Evolutionary conservation across 352 stramenopile genomes (phyloP), one percentile per base, ranked within the genome.

Genomic region (Discostella stelligera): DNA sequence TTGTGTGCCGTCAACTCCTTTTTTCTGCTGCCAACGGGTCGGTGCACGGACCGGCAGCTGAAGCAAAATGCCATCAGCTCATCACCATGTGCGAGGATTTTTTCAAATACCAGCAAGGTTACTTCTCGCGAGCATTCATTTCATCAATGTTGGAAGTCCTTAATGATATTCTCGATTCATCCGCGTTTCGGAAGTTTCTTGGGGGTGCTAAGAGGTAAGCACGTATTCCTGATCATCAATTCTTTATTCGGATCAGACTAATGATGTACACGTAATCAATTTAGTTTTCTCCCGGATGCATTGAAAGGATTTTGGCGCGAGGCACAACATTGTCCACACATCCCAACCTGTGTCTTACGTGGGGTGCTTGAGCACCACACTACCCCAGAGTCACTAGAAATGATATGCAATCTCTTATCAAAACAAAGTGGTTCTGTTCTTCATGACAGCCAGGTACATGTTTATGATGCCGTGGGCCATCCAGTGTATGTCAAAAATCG

Each of bases 21-120:
- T 94, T 93, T 77, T 89, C 79, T 25, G 89, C 89, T 41, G 85
- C 89, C 2, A 94, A 94, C 79, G 89, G 85, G 49, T 91, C 85
- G 20, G 71, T 90, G 56, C 89, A 94, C 71, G 89, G 85, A 10
- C 78, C 85, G 18, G 82, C 86, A 16, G 76, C 71, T 5, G 87
- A 94, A 53, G 82, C 80, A 52, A 94, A 94, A 66, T 73, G 85
- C n/a, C 82, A 92, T 44, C 71, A 88, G 25, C 66, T 94, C 2
- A 90, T 94, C 63, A 78, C 84, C 16, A 91, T 93, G 84, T 80
- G 80, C 25, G 89, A 94, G 80, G 83, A 91, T 59, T 91, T 91
- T 68, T 86, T 93, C 50, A 93, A 93, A 60, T 92, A 94, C 37
- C 87, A 94, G 32, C 89, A 94, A 61, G 89, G 89, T 5, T 94